Conservation (phyloP, 768 basidiomycete species). For the Psilocybe sp. region DNA sequence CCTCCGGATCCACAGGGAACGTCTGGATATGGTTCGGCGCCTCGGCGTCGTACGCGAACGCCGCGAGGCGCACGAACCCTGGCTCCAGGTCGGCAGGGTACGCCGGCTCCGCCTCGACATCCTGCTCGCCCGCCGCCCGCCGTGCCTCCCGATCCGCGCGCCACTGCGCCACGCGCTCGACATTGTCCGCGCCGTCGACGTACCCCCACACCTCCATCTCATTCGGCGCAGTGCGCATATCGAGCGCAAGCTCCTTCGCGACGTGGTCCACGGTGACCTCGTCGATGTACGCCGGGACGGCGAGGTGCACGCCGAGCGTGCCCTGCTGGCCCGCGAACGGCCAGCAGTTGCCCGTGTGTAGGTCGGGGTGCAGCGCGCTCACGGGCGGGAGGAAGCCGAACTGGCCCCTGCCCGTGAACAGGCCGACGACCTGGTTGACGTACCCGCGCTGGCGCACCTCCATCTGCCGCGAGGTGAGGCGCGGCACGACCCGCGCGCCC, state of each 20-base stretch:
- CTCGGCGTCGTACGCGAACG: constrained; percentile 64
- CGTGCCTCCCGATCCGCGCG: constrained; percentile 28
- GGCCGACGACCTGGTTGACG: constrained; percentile 44
- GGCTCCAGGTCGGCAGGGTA: constrained; percentile 47
- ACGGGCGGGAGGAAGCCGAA: constrained; percentile 80
- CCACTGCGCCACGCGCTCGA: constrained; percentile 58
- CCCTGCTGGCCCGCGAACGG: constrained; percentile 80
- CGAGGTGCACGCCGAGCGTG: constrained; percentile 80
- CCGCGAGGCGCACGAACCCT: constrained; percentile 62
- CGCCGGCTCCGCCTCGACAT: constrained; percentile 25
- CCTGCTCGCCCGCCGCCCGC: constrained; percentile 21
- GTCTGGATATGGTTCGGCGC: constrained; percentile 68
- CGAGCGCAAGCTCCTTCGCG: constrained; percentile 75
- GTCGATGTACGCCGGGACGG: constrained; percentile 69
- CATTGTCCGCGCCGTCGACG: constrained; percentile 75
- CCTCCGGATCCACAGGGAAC: constrained; percentile 68
- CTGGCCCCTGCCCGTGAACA: constrained; percentile 60
- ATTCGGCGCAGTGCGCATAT: constrained; percentile 77
- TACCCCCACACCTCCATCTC: constrained; percentile 92
- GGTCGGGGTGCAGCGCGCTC: constrained; percentile 84
- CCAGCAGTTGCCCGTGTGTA: constrained; percentile 88
- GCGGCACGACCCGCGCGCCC: constrained; percentile 79
- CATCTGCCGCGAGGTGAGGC: constrained; percentile 78
- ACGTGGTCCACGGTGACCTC: constrained; percentile 89
- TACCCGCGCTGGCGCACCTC: constrained; percentile 57